Evolutionary conservation across 1,284 basidiomycete genomes (phyloP).

Genomic region (Leccinum subfulvum): DNA sequence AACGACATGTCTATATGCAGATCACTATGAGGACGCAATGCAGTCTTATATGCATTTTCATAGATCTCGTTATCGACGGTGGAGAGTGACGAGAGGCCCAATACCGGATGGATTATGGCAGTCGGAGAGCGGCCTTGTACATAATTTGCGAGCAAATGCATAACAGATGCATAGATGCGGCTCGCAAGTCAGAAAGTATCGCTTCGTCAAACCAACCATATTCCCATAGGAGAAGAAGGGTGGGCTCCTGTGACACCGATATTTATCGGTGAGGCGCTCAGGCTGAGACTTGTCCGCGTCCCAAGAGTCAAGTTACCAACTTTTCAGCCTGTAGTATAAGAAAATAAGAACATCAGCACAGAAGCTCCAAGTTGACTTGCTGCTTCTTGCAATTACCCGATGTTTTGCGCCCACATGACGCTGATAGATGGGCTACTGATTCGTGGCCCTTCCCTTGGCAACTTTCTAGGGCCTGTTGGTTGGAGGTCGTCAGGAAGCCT

Average conservation of each 20-base stretch:
- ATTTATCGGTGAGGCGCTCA: background rate
- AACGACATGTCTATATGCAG: slow-evolving; percentile 17
- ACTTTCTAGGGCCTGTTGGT: background rate
- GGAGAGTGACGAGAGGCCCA: background rate
- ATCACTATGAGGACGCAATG: background rate
- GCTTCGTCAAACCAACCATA: background rate
- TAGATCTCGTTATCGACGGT: background rate
- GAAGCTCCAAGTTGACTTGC: background rate
- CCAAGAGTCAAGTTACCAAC: background rate
- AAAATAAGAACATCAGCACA: background rate
- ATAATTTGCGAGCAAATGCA: background rate
- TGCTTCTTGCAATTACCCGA: background rate
- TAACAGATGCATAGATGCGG: background rate
- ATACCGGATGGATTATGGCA: background rate
- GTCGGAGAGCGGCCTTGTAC: background rate
- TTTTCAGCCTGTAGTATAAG: background rate
- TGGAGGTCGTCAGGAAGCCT: background rate
- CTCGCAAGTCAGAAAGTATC: background rate
- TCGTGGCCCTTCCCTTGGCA: background rate
- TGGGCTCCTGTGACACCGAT: background rate
- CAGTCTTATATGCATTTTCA: background rate
- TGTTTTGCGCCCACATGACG: background rate
- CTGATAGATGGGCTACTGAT: background rate
- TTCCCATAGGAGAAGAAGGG: background rate
- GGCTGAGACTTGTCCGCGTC: background rate